Evolutionary conservation across 2,329 filamentous ascomycete species (phyloP), one percentile per base, ranked within the genome.

Genomic region (Blumeriella jaapii): DNA sequence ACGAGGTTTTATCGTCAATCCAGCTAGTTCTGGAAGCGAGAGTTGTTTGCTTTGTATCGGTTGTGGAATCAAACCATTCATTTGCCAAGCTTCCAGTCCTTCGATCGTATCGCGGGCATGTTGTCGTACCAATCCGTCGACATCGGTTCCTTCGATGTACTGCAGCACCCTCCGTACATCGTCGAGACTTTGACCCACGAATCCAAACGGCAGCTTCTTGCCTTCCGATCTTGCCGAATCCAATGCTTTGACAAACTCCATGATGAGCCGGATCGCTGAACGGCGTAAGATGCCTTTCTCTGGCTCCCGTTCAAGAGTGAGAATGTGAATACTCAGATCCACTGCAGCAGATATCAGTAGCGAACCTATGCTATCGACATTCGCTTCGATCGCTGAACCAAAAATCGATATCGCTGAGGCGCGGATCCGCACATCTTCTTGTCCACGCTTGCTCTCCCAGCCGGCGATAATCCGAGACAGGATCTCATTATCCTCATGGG

Each of bases 391-490:
- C 0, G 65, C 64, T 1, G 59, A 59, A 1, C 70, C 69, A 27
- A 85, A 62, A 29, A 85, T 67, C 4, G 77, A 79, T 5, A 86
- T 55, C 3, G 79, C 75, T 14, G 79, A 83, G 10, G 78, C 61
- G 1, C 81, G 71, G 46, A 86, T 69, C 3, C 81, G 67, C 9
- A 83, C 62, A 50, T 85, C 80, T 53, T 85, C 80, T 39, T 67
- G 67, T 0, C 76, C 78, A 11, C 67, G 61, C 37, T 72, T 75
- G 42, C 74, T 68, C 45, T 78, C 68, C 80, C 80, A 84, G 1
- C 76, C 78, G 10, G 67, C 60, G 0, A 83, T 63, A 40, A 84
- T 82, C 39, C 66, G 63, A 14, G 64, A 60, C 9, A 78, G 52
- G 29, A 68, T 62, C 18, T 65, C 73, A 37, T 66, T 66, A 9